A percentile compares a stretch with the other conserved stretches of the same genome.
phyloP scores from a whole-genome alignment of 1,139 yeast species.

The Sugiyamaella grinbergsii region DNA sequence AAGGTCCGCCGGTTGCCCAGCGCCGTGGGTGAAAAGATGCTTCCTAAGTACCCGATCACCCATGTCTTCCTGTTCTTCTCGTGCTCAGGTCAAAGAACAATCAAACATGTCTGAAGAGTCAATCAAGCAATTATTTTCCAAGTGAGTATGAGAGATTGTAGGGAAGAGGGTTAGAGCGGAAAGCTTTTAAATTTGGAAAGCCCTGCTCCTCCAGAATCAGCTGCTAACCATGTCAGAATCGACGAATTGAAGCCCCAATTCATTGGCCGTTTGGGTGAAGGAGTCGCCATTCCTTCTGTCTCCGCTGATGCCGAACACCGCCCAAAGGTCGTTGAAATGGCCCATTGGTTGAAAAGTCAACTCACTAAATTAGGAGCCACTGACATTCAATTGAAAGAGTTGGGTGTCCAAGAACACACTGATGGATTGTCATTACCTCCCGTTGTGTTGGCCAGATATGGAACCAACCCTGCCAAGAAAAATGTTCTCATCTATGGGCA shows the following conservation, averaged over 20 bases:
- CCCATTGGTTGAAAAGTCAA: slow-evolving; percentile 72
- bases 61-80: too few relatives aligned
- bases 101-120: slow-evolving; percentile 32
- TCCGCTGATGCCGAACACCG: slow-evolving; percentile 86
- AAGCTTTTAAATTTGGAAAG: too few relatives aligned
- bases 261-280: slow-evolving; percentile 59
- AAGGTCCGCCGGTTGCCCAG: too few relatives aligned
- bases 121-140: slow-evolving; percentile 28
- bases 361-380: slow-evolving; percentile 70
- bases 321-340: slow-evolving; percentile 83
- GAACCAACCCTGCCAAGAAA: slow-evolving; percentile 76
- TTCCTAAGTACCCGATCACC: too few relatives aligned
- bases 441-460: slow-evolving; percentile 83
- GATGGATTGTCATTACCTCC: slow-evolving; percentile 83
- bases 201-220: neutral
- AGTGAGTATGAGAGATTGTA: slow-evolving; percentile 23
- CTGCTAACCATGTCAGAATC: slow-evolving; percentile 28
- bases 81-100: neutral
- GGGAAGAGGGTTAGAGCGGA: too few relatives aligned
- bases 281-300: slow-evolving; percentile 92
- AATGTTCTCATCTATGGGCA: slow-evolving; percentile 93
- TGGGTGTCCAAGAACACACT: slow-evolving; percentile 84
- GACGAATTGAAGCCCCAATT: slow-evolving; percentile 40
- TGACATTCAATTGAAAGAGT: slow-evolving; percentile 77
- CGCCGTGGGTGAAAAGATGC: too few relatives aligned